A percentile compares a stretch with the other conserved stretches of the same genome.
Conservation (phyloP, 768 basidiomycete genomes). For the Phanerochaete carnosa region DNA sequence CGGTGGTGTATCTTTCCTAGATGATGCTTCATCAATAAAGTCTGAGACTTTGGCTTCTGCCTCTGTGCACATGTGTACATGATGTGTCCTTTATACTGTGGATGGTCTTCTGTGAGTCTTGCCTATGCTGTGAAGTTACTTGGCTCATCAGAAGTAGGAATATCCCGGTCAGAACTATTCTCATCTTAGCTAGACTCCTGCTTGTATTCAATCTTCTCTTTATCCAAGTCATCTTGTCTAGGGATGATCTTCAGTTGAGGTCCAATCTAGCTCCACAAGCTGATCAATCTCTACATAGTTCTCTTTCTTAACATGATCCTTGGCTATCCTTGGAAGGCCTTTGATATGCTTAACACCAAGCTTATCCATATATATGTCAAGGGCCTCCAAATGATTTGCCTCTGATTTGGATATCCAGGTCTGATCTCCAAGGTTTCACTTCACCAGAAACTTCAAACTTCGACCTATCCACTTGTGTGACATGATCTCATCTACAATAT, state of each 20-base stretch:
- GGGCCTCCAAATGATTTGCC: neutral
- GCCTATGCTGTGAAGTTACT: neutral
- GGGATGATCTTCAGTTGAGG: neutral
- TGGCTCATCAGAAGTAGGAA: neutral
- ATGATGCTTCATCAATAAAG: conserved; percentile 27
- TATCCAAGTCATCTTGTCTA: neutral
- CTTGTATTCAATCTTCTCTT: neutral
- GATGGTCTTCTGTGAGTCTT: neutral
- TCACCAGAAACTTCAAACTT: neutral
- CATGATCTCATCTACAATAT: neutral
- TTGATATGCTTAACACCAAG: neutral
- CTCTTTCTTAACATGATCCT: neutral
- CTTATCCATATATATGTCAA: neutral
- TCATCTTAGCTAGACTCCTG: neutral
- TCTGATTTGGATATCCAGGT: neutral
- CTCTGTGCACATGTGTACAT: neutral
- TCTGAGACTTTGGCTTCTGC: conserved; percentile 19
- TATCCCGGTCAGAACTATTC: neutral
- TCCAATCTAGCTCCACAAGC: neutral
- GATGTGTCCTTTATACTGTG: neutral
- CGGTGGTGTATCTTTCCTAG: conserved; percentile 20
- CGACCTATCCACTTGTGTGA: conserved; percentile 13
- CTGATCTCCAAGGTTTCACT: neutral
- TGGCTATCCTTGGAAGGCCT: neutral
- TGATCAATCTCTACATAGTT: neutral